phyloP scores from a whole-genome alignment of 169 alveolate genomes.

The Plasmodium berghei region DNA sequence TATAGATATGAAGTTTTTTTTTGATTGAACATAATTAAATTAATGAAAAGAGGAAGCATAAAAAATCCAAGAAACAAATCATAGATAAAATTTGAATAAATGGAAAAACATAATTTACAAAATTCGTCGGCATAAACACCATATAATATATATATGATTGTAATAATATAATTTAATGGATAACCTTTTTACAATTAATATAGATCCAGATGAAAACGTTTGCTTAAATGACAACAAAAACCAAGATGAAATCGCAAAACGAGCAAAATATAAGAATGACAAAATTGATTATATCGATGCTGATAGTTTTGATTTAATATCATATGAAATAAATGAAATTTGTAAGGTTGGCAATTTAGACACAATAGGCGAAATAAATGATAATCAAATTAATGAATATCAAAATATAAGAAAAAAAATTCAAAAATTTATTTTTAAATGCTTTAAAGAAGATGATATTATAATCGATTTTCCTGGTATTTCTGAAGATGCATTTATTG shows the following conservation, averaged over 20 bases:
- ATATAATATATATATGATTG: background rate
- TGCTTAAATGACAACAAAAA: conserved; percentile 25
- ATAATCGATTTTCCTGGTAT: conserved; percentile 1
- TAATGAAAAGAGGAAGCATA: too few relatives aligned
- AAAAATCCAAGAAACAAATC: too few relatives aligned
- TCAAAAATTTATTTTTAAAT: conserved; percentile 30
- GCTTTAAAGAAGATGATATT: conserved; percentile 50
- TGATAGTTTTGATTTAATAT: background rate
- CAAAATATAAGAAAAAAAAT: conserved; percentile 52
- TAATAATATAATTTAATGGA: conserved; percentile 61
- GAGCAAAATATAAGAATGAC: conserved; percentile 6
- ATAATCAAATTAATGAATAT: conserved; percentile 33
- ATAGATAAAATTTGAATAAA: background rate
- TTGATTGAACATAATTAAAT: too few relatives aligned
- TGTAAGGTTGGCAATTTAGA: conserved; percentile 24
- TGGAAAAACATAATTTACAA: background rate
- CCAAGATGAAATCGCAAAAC: background rate
- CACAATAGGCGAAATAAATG: conserved; percentile 25
- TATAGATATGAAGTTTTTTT: too few relatives aligned
- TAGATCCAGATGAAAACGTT: conserved; percentile 71
- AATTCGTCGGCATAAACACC: background rate
- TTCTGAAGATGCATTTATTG: conserved; percentile 8
- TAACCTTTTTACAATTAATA: conserved; percentile 63
- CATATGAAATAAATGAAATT: conserved; percentile 25
- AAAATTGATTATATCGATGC: background rate